phyloP scores from a whole-genome alignment of 192 early-diverging fungal genomes.

The Entomortierella chlamydospora region DNA sequence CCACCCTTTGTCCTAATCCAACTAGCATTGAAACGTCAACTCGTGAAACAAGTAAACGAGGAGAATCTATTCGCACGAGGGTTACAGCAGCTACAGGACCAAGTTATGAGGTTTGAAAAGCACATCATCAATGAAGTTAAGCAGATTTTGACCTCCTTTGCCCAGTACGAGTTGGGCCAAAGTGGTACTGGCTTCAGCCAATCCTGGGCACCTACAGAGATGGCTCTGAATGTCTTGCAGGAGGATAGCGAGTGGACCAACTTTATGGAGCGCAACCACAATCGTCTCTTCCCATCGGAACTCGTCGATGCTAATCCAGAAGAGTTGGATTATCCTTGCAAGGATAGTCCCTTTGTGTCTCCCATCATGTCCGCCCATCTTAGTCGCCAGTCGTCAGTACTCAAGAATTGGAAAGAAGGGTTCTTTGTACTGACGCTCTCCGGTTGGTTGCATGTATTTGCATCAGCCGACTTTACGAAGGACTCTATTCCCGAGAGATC shows the following conservation, averaged over 20 bases:
- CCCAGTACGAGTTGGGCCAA: constrained; percentile 11
- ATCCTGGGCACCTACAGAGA: constrained; percentile 33
- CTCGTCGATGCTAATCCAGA: constrained; percentile 55
- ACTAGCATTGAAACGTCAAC: constrained; percentile 31
- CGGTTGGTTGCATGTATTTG: constrained; percentile 60
- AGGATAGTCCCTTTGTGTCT: constrained; percentile 43
- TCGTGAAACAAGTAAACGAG: constrained; percentile 31
- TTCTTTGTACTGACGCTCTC: constrained; percentile 59
- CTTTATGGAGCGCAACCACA: constrained; percentile 34
- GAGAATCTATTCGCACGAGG: constrained; percentile 40
- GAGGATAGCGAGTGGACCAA: constrained; percentile 55
- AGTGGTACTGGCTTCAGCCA: constrained; percentile 15
- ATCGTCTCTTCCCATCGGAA: constrained; percentile 33
- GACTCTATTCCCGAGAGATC: constrained; percentile 53
- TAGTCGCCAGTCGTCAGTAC: constrained; percentile 52
- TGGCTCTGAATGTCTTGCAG: constrained; percentile 44
- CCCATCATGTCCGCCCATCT: constrained; percentile 56
- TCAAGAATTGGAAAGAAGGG: constrained; percentile 56
- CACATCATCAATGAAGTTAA: constrained; percentile 49
- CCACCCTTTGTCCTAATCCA: too few species aligned
- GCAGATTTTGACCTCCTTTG: constrained; percentile 25
- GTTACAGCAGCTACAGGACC: constrained; percentile 30
- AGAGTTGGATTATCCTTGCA: constrained; percentile 57
- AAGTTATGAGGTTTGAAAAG: constrained; percentile 29
- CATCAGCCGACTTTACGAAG: constrained; percentile 12